phyloP scores from a whole-genome alignment of 2,329 filamentous ascomycete species.

The Botrytis paeoniae region DNA sequence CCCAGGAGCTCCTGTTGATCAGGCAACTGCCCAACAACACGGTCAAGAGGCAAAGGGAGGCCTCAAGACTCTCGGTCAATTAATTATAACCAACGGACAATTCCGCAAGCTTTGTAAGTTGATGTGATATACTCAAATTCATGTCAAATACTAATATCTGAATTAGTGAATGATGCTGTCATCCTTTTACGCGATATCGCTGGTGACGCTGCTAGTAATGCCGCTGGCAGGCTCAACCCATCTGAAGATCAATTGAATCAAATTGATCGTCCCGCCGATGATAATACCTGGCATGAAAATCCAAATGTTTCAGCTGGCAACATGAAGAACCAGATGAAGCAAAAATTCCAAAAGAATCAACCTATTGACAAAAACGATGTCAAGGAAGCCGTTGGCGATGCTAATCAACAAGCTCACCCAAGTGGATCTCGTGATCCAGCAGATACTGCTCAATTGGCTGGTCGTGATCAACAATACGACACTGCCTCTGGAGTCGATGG shows the following conservation, averaged over 20 bases:
- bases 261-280: conserved; percentile 79
- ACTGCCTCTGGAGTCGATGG: conserved; percentile 50
- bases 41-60: conserved; percentile 81
- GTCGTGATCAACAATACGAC: conserved; percentile 46
- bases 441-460: conserved; percentile 49
- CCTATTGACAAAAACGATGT: conserved; percentile 55
- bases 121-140: not conserved
- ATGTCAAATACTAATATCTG: conserved; percentile 26
- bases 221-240: conserved; percentile 72
- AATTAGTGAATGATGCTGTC: conserved; percentile 68
- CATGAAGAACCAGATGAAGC: conserved; percentile 66
- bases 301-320: conserved; percentile 71
- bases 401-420: conserved; percentile 55
- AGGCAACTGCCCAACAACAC: conserved; percentile 76
- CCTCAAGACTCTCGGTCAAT: conserved; percentile 79
- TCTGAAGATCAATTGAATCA: conserved; percentile 71
- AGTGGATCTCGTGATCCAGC: conserved; percentile 51
- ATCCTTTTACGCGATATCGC: conserved; percentile 85
- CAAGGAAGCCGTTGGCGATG: conserved; percentile 57
- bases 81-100: conserved; percentile 93
- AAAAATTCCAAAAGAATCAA: conserved; percentile 52
- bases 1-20: conserved; percentile 68
- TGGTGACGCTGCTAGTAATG: conserved; percentile 80
- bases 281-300: conserved; percentile 90
- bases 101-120: conserved; percentile 37